phyloP scores from a whole-genome alignment of 305 asterid genomes.

The Fraxinus platypoda region DNA sequence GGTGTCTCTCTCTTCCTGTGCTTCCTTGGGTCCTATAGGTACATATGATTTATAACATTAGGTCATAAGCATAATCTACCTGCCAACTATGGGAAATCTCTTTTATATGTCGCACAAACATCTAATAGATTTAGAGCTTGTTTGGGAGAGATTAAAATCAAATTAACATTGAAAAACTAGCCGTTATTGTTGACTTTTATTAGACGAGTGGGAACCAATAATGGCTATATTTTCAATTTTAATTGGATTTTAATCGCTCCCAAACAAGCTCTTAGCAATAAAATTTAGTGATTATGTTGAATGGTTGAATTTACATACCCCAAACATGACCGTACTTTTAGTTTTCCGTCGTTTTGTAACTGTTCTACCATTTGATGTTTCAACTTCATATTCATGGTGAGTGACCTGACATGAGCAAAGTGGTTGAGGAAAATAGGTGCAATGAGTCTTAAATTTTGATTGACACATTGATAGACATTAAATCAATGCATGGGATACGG shows the following conservation, averaged over 20 bases:
- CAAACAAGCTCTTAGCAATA: too few relatives aligned
- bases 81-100: slow-evolving; percentile 12
- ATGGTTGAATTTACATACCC: slow-evolving; percentile 49
- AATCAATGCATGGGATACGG: background rate
- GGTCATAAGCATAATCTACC: slow-evolving; percentile 14
- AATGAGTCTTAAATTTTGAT: slow-evolving; percentile 5
- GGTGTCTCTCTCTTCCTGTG: slow-evolving; percentile 67
- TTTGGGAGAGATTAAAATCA: too few relatives aligned
- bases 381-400: slow-evolving; percentile 90
- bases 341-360: slow-evolving; percentile 85
- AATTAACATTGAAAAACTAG: too few relatives aligned
- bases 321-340: slow-evolving; percentile 90
- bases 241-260: too few relatives aligned
- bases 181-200: too few relatives aligned
- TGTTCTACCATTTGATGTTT: slow-evolving; percentile 86
- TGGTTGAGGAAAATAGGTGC: slow-evolving; percentile 12
- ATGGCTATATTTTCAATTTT: too few relatives aligned
- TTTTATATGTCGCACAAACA: background rate
- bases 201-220: too few relatives aligned
- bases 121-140: background rate
- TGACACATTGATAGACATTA: background rate
- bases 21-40: slow-evolving; percentile 67
- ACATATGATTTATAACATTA: slow-evolving; percentile 20
- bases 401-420: slow-evolving; percentile 58
- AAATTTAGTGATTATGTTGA: slow-evolving; percentile 1